Percentiles rank a stretch among this genome's conserved stretches.
These are phyloP conservation scores for Ophiostoma tasmaniense DNA, from an alignment of 2,329 filamentous ascomycete genomes.

Conservation along the genomic window DNA sequence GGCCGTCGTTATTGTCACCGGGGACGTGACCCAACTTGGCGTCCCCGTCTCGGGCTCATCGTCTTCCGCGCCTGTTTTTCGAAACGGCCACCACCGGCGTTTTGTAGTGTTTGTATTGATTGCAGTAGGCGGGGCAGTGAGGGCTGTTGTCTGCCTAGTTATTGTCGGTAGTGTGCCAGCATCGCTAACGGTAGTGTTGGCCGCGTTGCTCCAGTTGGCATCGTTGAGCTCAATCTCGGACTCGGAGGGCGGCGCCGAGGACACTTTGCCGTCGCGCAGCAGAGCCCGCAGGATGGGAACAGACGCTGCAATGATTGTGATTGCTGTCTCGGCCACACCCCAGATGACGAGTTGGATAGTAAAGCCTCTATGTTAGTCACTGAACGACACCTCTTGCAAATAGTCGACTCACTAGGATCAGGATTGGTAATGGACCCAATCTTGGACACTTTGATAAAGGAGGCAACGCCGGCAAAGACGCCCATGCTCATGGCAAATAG, in stretches of 20 bases:
- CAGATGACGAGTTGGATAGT: not conserved
- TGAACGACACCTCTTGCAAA: not conserved
- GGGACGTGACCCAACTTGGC: not conserved
- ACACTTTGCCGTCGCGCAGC: not conserved
- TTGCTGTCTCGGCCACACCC: not conserved
- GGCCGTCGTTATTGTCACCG: not conserved
- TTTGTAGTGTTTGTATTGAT: not conserved
- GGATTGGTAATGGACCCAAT: not conserved
- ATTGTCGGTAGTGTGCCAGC: not conserved
- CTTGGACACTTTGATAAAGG: not conserved
- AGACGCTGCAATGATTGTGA: not conserved
- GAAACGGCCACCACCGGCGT: not conserved
- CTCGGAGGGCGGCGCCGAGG: not conserved
- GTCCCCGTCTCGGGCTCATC: not conserved
- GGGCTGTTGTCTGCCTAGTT: not conserved
- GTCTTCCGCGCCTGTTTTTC: not conserved
- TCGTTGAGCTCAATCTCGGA: not conserved
- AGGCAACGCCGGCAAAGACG: not conserved
- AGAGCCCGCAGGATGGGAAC: not conserved
- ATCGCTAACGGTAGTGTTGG: not conserved
- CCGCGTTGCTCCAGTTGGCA: not conserved
- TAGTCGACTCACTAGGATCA: not conserved
- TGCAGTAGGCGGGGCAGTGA: not conserved
- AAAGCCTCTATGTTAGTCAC: not conserved
- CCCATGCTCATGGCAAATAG: not conserved